Conservation (phyloP, 139 green algal species). For the Coelastrella sp. region DNA sequence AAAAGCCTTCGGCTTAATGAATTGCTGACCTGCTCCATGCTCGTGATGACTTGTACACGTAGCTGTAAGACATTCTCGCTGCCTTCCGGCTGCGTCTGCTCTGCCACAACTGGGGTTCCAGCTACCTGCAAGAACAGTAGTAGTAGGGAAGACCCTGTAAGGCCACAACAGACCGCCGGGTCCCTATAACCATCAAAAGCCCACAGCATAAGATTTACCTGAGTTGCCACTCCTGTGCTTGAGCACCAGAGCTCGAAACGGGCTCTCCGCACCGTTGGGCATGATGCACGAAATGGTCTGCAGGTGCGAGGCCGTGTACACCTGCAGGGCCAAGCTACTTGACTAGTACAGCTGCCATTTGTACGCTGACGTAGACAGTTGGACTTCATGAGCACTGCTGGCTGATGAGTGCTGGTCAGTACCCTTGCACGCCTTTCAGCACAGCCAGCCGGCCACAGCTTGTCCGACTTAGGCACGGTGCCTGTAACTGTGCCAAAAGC, state of each 20-base stretch:
- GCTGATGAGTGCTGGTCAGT: neutral
- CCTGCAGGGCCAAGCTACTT: neutral
- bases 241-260: neutral
- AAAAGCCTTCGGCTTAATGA: no score
- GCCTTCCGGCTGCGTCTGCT: neutral
- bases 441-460: no score
- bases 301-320: neutral
- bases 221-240: neutral
- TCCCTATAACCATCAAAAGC: no score
- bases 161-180: neutral
- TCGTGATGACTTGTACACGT: conserved; percentile 28
- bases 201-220: neutral
- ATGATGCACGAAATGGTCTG: neutral
- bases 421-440: no score
- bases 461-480: no score
- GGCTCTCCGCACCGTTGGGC: neutral
- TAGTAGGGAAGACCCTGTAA: neutral
- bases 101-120: neutral
- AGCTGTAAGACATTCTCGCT: conserved; percentile 1
- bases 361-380: neutral
- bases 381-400: neutral
- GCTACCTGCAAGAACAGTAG: neutral
- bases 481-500: no score
- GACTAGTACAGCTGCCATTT: neutral
- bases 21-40: neutral